Evolutionary conservation across 805 yeast species (phyloP), one percentile per base, ranked within the genome.

Genomic region (Ogataea thermomethanolica): DNA sequence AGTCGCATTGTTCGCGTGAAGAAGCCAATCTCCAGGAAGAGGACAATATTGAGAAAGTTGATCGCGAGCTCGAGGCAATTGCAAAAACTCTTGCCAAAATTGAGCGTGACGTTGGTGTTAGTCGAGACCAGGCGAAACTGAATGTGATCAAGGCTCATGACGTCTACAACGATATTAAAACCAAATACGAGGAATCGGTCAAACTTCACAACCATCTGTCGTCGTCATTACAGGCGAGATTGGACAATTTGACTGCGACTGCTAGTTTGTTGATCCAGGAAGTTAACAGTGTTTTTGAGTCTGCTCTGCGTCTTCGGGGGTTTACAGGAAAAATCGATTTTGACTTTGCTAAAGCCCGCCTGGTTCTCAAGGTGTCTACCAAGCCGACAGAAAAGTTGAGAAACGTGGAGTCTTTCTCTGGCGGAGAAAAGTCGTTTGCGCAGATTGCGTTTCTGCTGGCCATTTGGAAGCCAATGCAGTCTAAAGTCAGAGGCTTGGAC

Each of bases 351-450:
- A 65, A 69, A 8, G 69, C 69, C 38, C 66, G 67, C n/a, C 62
- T 85, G 44, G 67, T 71, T 20, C 71, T 84, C 62, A 62, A 71
- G 41, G 86, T 82, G 2, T 73, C 81, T 21, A 81, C 89, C 0
- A 74, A 76, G 44, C 74, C 69, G 35, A 80, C 76, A 43, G 73
- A 71, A 28, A 71, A 72, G 21, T 69, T 76, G 24, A 70, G 96
- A 50, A 78, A 81, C 27, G 87, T 87, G 3, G 85, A 81, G 49
- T 83, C 96, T 0, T 71, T 91, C 20, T 88, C 96, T 1, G 99
- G 99, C 26, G 99, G 99, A 33, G 99, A 93, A 59, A 90, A 90
- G 58, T 88, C 97, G 0, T 91, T 84, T 60, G 80, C 96, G 0
- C 99, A 95, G 59, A 81, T 91, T 47, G 85, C 97, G 0, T 71